Evolutionary conservation across 257 asterid genomes (phyloP), one percentile per base, ranked within the genome.

Genomic region (Solanum infundibuliforme): DNA sequence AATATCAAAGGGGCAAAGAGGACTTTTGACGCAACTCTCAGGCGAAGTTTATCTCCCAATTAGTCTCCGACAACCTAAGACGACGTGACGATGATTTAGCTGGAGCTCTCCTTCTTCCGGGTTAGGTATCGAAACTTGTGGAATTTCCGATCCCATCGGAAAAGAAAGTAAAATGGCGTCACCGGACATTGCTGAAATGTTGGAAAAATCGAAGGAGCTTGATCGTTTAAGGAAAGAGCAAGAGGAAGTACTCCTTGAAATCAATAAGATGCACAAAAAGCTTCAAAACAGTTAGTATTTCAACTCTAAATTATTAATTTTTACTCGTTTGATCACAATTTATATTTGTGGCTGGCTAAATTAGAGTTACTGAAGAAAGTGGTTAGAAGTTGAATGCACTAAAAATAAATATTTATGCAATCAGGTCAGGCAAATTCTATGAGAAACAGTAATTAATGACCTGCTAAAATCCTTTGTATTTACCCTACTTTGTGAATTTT

Each of bases 241-340:
- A 89, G 98, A 96, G 75, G 94, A 91, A 7, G 93, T 97, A 79
- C 94, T 97, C 73, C 89, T 87, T 58, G 99, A 97, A 71, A 96
- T 97, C 94, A 94, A 96, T 90, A 97, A 94, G 95, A 87, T 97
- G 94, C 99, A 97, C 87, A 96, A 94, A 93, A 96, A 94, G 95
- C 97, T 97, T 5, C 95, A 90, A 84, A 65, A 98, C n/a, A 89
- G 99, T 97, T 88, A 92, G 95, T 91, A 71, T 39, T 58, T 27
- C 55, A 73, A 55, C 71, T 62, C 27, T 62, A 62, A 10, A 12
- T 13, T 27, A 32, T 69, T 39, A 31, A 7, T 34, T 31, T 31
- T 43, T 75, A 34, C 16, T 75, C 20, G 18, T 35, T 5, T 75
- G 48, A 35, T 75, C 3, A 36, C 52, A 9, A 21, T 1, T 73